Base-by-base conservation (phyloP, 2,329 filamentous ascomycete genomes). In the Colletotrichum brevisporum region DNA sequence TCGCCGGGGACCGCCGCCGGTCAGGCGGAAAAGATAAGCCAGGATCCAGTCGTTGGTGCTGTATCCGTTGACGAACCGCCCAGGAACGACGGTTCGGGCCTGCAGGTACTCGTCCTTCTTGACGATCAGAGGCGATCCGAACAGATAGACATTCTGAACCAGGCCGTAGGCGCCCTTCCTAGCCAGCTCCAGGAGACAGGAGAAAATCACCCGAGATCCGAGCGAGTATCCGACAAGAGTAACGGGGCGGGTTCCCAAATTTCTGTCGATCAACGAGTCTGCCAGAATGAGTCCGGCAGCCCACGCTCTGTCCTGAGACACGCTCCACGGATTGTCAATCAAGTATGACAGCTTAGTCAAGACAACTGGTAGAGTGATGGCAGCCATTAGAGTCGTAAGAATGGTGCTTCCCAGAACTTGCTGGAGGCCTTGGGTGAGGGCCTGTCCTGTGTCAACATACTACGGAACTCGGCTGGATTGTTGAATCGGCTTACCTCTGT, bases 311-410 rank as follows among this genome's bases (percentile, higher is more conserved):
- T 96, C 94, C 57, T 97, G 88, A 1, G 96, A 98, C n/a, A 98
- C 95, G 27, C 92, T 94, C 96, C 96, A 99, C 0, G 96, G 96
- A 76, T 99, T 99, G 80, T 99, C 96, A 73, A 99, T 98, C 21
- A 99, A 87, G 77, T 99, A 99, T 0, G 95, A 90, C 10, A 99
- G 88, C 78, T 99, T 99, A 0, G 95, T 95, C 52, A 99, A 84
- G 31, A 98, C 91, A 50, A 99, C 89, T 2, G 96, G 96, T n/a
- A 98, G 83, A 78, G 97, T 94, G 59, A 99, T 84, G 41, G 95
- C 94, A 48, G 95, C 92, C 95, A 99, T 98, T 39, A 99, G 85
- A 73, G 92, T 90, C 60, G 95, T 90, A 16, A 99, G 84, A 60
- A 99, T 91, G 0, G 96, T 98, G 76, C 90, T 96, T 51, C 93